Base-by-base conservation (phyloP, 495 filamentous ascomycete species). In the Hypoxylon cercidicola region DNA sequence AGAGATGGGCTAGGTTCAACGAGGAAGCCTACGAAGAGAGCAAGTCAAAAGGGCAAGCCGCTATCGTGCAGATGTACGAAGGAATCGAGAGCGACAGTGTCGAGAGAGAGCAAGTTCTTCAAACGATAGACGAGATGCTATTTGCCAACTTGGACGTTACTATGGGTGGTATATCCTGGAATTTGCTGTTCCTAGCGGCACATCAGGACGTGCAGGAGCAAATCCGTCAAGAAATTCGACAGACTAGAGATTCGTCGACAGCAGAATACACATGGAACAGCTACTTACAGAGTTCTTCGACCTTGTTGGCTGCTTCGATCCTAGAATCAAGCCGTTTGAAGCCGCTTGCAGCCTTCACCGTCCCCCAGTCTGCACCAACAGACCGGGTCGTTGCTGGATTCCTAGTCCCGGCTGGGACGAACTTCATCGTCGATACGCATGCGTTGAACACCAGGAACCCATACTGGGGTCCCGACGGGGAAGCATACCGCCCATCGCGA, bases 91-190 rank as follows among this genome's bases (percentile, higher is more conserved):
- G 46, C 0, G 43, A 49, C 10, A n/a, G 10, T 9, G 10, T 37
- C 10, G 13, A n/a, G 3, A n/a, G 13, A 9, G 64, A 72, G 25
- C 43, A 79, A 44, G 32, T 79, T 1, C 55, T 72, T 2, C 78
- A 82, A 12, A 82, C 79, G 0, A 7, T 83, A 4, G 78, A 79
- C 51, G 80, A 83, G 59, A 70, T 72, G 55, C 71, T 82, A 1
- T 82, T 74, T 59, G 80, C 77, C 1, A 82, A 84, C 50, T 60
- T 84, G 0, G 81, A 84, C 55, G 79, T 82, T 0, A 79, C 79
- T 0, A 74, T 72, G 5, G 70, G 74, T 6, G 74, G 60, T 5
- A 13, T 81, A 1, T 71, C 77, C 1, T 82, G 79, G 79, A 72
- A 61, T 15, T 44, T 78, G 8, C 41, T 81, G 9, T 75, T 79